Evolutionary conservation across 1,284 basidiomycete species (phyloP), one percentile per base, ranked within the genome.

Genomic region (Ceratobasidium theobromae): DNA sequence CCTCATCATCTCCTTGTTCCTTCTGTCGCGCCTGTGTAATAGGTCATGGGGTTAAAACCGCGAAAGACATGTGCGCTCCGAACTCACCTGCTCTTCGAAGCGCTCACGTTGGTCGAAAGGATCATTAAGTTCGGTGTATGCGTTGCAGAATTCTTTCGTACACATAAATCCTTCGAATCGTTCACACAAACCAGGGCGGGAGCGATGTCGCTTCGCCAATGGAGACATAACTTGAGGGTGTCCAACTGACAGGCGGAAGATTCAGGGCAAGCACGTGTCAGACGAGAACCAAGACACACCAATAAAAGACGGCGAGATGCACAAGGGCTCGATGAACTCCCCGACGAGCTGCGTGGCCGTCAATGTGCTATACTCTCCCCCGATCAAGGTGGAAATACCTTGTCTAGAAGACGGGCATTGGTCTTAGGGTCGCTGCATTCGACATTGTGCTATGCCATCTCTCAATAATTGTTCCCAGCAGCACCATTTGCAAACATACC

Each of bases 201-300:
- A 92, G 69, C 95, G 89, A 77, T 97, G 93, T 83, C 90, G 92
- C 80, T 98, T 98, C 76, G 96, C 97, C 23, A 99, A 86, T 6
- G 96, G 96, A 2, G 95, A 98, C 96, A 99, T 99, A 73, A 99
- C 93, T 81, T 98, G 95, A 46, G 96, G 96, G 78, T 99, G 96
- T 27, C 96, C 97, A 69, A 95, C 93, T 89, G 72, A 2, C 65
- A 54, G 23, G 35, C 53, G 1, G 23, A 25, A 38, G 52, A 48
- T n/a, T 32, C 21, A 45, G n/a, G 12, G 51, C n/a, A 25, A 21
- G 32, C 23, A 49, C 23, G 35, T 23, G 16, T 23, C 30, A 30
- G 27, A 49, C 18, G 12, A 43, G 18, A 40, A 53, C 21, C 32
- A 60, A 45, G 11, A 74, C 80, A 49, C 70, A 88, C 88, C 88